These are phyloP conservation scores for Fusarium sp. DNA, from an alignment of 2,329 filamentous ascomycete genomes.

Conservation along the genomic window DNA sequence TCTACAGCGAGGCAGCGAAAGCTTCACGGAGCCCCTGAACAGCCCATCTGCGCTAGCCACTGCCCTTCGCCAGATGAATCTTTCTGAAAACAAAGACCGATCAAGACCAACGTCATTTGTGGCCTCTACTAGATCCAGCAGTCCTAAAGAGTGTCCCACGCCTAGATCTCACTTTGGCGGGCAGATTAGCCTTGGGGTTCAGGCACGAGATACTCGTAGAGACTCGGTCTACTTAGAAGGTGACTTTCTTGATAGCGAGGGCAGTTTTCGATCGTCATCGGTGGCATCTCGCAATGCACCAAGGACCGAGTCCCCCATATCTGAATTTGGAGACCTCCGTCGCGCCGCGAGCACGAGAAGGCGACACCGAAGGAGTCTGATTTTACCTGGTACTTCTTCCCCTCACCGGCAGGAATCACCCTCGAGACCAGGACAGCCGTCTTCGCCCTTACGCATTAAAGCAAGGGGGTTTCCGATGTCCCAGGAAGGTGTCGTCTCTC, in stretches of 20 bases:
- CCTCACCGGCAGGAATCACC: constrained; percentile 90
- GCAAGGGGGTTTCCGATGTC: constrained; percentile 69
- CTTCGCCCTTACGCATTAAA: constrained; percentile 89
- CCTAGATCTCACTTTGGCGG: constrained; percentile 80
- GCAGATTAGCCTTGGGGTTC: constrained; percentile 61
- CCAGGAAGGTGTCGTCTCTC: constrained; percentile 77
- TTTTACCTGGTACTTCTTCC: constrained; percentile 80
- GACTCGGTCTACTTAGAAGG: constrained; percentile 84
- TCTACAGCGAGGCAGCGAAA: constrained; percentile 23
- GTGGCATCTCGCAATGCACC: constrained; percentile 71
- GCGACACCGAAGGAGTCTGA: constrained; percentile 85
- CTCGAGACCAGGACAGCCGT: constrained; percentile 77
- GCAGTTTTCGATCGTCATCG: constrained; percentile 83
- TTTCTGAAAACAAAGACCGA: constrained; percentile 41
- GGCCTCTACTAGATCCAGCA: constrained; percentile 84
- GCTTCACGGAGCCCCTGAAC: constrained; percentile 38
- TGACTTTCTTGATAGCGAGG: constrained; percentile 86
- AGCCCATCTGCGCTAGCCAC: constrained; percentile 63
- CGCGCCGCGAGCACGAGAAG: constrained; percentile 81
- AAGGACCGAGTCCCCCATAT: constrained; percentile 88
- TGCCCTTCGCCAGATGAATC: constrained; percentile 56
- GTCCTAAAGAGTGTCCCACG: constrained; percentile 88
- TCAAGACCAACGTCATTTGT: constrained; percentile 62
- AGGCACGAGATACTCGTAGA: constrained; percentile 72
- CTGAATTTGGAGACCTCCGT: constrained; percentile 79